A percentile compares a stretch with the other conserved stretches of the same genome.
phyloP scores from a whole-genome alignment of 1,284 basidiomycete genomes.

The Cerioporus squamosus region DNA sequence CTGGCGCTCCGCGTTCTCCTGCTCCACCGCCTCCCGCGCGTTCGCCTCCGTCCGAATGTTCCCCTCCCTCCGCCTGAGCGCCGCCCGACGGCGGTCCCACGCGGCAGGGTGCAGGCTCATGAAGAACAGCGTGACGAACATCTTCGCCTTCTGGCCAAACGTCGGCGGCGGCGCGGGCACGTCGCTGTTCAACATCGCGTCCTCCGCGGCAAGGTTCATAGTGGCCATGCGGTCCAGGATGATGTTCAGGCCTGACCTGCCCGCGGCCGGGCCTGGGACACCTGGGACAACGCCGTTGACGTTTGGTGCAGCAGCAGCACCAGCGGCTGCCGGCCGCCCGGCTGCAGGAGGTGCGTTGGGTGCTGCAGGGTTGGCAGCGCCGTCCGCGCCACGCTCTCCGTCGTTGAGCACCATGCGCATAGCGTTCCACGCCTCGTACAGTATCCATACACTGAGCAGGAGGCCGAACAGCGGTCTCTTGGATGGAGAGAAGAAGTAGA shows the following conservation, averaged over 20 bases:
- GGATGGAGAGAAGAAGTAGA: conserved; percentile 81
- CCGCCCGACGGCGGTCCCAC: conserved; percentile 69
- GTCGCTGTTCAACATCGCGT: conserved; percentile 48
- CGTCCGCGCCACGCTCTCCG: conserved; percentile 36
- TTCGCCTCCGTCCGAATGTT: conserved; percentile 69
- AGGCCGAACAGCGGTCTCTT: conserved; percentile 74
- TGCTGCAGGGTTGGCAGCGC: conserved; percentile 29
- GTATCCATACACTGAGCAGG: conserved; percentile 68
- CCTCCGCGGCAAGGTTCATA: conserved; percentile 60
- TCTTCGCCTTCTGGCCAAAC: conserved; percentile 50
- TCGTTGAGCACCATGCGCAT: conserved; percentile 58
- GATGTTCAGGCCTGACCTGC: conserved; percentile 33
- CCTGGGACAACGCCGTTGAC: conserved; percentile 22
- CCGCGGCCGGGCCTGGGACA: conserved; percentile 14
- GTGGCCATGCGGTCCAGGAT: conserved; percentile 59
- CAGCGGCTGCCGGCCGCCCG: background rate
- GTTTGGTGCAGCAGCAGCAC: conserved; percentile 1
- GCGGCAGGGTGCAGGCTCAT: conserved; percentile 74
- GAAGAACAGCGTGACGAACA: conserved; percentile 62
- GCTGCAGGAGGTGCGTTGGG: conserved; percentile 8
- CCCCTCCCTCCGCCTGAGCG: conserved; percentile 67
- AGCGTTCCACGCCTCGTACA: conserved; percentile 80
- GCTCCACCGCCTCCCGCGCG: conserved; percentile 42
- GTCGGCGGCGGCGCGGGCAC: conserved; percentile 41
- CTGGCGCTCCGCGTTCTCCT: conserved; percentile 33